Evolutionary conservation across 176 grass and related monocot species (phyloP).

Genomic region (Juncus inflexus): DNA sequence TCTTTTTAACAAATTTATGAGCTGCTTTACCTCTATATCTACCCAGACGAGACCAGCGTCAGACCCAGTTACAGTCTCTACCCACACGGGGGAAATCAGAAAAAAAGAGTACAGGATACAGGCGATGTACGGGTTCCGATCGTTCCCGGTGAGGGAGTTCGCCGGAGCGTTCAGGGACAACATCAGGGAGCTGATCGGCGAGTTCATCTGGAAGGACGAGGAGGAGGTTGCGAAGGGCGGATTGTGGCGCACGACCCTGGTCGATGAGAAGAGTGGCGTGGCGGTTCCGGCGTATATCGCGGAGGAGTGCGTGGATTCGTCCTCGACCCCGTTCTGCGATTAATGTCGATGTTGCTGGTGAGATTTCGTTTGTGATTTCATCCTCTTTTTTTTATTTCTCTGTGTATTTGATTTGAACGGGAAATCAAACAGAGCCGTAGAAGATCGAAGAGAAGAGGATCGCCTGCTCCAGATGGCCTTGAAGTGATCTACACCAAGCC

Average conservation of each 20-base stretch:
- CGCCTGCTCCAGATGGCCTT: constrained; percentile 97
- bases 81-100: too few species aligned
- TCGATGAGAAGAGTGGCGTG: constrained; percentile 2
- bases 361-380: not conserved
- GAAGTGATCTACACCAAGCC: constrained; percentile 86
- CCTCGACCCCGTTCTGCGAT: constrained; percentile 5
- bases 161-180: constrained; percentile 25
- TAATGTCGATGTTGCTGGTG: constrained; percentile 22
- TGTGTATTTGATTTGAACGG: not conserved
- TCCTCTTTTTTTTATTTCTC: too few species aligned
- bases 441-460: too few species aligned
- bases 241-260: not conserved
- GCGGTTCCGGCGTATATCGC: not conserved
- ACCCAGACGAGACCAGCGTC: too few species aligned
- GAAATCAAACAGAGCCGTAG: too few species aligned
- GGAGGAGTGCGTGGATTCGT: constrained; percentile 7
- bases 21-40: too few species aligned
- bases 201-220: not conserved
- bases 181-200: constrained; percentile 4
- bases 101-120: too few species aligned
- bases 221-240: not conserved
- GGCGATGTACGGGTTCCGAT: not conserved
- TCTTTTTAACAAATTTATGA: too few species aligned
- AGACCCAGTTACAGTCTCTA: too few species aligned
- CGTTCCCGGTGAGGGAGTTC: constrained; percentile 18